These are phyloP conservation scores for Pyrus communis DNA, from an alignment of 306 rosid species.

Conservation along the genomic window DNA sequence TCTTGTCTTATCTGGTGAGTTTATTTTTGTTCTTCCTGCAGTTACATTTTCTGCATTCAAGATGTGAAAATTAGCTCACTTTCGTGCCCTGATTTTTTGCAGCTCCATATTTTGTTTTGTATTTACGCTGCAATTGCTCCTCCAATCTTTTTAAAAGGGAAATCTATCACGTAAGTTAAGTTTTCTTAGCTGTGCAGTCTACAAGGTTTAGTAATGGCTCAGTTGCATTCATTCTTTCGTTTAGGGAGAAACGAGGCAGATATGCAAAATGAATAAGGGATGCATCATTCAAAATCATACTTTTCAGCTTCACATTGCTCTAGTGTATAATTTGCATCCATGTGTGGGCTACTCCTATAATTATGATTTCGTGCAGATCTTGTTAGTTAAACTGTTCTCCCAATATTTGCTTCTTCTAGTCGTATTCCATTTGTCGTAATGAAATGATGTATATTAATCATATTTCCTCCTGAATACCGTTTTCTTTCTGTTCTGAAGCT, in stretches of 20 bases:
- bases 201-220: neutral
- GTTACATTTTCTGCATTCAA: constrained; percentile 14
- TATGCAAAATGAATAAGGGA: neutral
- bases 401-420: neutral
- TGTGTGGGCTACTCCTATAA: neutral
- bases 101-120: constrained; percentile 85
- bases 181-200: constrained; percentile 9
- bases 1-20: constrained; percentile 59
- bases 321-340: neutral
- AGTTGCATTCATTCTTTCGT: neutral
- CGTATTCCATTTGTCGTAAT: neutral
- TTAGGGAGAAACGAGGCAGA: neutral
- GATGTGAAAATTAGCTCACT: constrained; percentile 10
- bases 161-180: constrained; percentile 66
- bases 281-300: neutral
- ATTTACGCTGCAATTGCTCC: constrained; percentile 78
- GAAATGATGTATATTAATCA: neutral
- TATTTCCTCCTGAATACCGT: neutral
- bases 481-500: constrained; percentile 15
- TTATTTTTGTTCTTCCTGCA: constrained; percentile 5
- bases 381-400: neutral
- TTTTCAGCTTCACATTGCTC: neutral
- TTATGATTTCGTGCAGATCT: neutral
- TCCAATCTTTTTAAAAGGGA: constrained; percentile 75
- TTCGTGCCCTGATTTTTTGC: constrained; percentile 25